Evolutionary conservation across 2,329 filamentous ascomycete genomes (phyloP), one percentile per base, ranked within the genome.

Genomic region (Pseudofabraea citricarpa): DNA sequence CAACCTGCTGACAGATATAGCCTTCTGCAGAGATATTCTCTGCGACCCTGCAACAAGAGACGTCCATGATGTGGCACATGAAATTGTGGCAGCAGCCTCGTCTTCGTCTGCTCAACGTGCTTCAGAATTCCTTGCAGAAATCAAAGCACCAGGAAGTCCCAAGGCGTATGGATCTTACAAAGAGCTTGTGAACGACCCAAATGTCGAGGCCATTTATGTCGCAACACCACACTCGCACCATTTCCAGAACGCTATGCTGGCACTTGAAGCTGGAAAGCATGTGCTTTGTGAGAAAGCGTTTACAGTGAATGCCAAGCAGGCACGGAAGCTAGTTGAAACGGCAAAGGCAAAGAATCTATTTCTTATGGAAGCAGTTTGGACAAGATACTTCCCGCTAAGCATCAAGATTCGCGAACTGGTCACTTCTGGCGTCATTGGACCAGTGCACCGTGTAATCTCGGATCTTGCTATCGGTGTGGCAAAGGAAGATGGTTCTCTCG

Each of bases 211-310:
- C 44, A 67, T 87, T 56, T 87, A 87, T 60, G 70, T 87, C 46
- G 83, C 82, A 4, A 86, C 83, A 4, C 83, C 83, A 5, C 83
- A 87, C 63, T 84, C 79, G 19, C 83, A 87, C 57, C 83, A 87
- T 65, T 87, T 82, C 63, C 81, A 85, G 57, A 83, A 87, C 59
- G 73, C 74, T 19, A 78, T 81, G 69, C 71, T 86, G 4, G 76
- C 73, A 32, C 67, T 87, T 18, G 72, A 80, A 43, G 79, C 79
- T 2, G 80, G 81, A 26, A 87, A 87, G 64, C 69, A 83, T 52
- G 81, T 87, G 13, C 70, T 87, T 3, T 86, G 82, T 59, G 83
- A 87, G 63, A 87, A 87, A 63, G 74, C 83, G 0, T 81, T 87
- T 53, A 86, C 83, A 0, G 79, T 83, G 36, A 87, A 86, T 56